Base-by-base conservation (phyloP, 331 rosid genomes). In the Saraca asoca region DNA sequence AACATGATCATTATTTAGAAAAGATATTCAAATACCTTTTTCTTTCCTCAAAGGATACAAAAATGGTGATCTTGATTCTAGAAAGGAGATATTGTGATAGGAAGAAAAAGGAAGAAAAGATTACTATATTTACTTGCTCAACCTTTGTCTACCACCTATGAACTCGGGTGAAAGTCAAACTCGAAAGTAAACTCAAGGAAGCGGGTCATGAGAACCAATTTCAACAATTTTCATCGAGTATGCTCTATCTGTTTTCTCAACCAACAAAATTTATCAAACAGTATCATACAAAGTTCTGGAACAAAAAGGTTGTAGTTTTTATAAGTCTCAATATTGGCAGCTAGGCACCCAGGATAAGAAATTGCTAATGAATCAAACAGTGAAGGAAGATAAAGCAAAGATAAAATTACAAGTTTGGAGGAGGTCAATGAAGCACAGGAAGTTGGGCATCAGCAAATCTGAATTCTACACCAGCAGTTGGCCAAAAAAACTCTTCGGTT, bases 401-500 rank as follows among this genome's bases (percentile, higher is more conserved):
- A 24, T 24, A 24, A 24, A 24, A 24, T 24, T 24, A 24, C 31
- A 24, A 24, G 31, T 24, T 24, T 24, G 1, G 31, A 24, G 31
- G 3, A 24, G 31, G 3, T 24, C 31, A 24, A 24, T 24, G 2
- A 24, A 53, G 55, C 33, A 29, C 24, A 31, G 14, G 43, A 13
- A 24, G 35, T 7, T 6, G 12, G n/a, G 19, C 7, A 38, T 54
- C 58, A 38, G 48, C 68, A 50, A 62, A 62, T 15, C 54, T 24
- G 12, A 71, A 52, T 17, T 52, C 63, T 31, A 62, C 64, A 33
- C 19, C 69, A 52, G 57, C 50, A 41, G 13, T 51, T 49, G 41
- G 64, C 33, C 14, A 51, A 61, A 68, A 73, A 74, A 44, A 3
- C n/a, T n/a, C n/a, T n/a, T n/a, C n/a, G n/a, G n/a, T n/a, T 24